Evolutionary conservation across 2,329 filamentous ascomycete genomes (phyloP).

Genomic region (Fusarium xylarioides): DNA sequence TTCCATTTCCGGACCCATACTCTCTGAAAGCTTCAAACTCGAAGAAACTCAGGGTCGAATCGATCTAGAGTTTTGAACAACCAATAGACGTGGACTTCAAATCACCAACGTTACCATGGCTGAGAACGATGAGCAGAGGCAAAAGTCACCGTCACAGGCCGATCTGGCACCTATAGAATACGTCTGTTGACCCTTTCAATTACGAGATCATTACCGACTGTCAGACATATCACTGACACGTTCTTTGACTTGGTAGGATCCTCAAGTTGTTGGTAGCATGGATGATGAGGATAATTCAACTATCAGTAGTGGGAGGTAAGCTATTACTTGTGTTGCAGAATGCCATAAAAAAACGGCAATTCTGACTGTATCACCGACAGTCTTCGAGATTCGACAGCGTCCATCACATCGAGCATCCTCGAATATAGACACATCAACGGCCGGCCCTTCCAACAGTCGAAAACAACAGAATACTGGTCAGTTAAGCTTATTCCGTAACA

Average conservation of each 20-base stretch:
- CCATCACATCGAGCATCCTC: conserved; percentile 33
- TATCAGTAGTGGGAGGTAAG: conserved; percentile 6
- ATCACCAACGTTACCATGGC: background rate
- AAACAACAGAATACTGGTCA: conserved; percentile 43
- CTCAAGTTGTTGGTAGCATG: conserved; percentile 14
- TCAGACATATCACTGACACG: background rate
- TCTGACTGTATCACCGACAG: background rate
- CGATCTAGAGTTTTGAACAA: background rate
- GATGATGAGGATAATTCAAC: conserved; percentile 1
- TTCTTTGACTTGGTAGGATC: conserved; percentile 9
- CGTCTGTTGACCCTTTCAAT: background rate
- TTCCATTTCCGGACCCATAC: background rate
- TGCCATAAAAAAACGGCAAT: background rate
- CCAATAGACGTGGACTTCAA: background rate
- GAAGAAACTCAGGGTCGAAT: background rate
- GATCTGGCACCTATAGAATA: background rate
- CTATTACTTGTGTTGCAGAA: background rate
- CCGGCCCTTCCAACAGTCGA: conserved; percentile 38
- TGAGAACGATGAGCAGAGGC: background rate
- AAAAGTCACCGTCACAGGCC: background rate
- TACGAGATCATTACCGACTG: background rate
- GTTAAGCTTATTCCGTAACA: background rate
- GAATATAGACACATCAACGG: conserved; percentile 44
- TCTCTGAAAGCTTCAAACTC: background rate
- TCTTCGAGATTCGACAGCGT: conserved; percentile 17